Evolutionary conservation across 2,329 filamentous ascomycete species (phyloP).

Genomic region (Fusarium multiceps): DNA sequence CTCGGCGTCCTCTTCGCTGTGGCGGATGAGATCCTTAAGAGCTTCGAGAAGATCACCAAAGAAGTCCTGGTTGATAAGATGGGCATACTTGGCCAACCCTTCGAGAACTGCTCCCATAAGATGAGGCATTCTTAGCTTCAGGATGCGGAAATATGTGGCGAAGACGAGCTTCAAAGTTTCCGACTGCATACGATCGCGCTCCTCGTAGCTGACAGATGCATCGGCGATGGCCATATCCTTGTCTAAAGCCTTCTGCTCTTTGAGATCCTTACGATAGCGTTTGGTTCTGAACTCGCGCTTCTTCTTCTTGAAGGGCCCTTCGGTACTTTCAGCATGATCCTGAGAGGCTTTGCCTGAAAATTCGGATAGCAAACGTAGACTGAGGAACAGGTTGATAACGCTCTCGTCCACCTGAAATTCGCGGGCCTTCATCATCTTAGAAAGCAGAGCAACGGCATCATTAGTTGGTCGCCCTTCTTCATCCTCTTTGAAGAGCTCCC

Average conservation of each 20-base stretch:
- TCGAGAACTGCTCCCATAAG: slow-evolving; percentile 98
- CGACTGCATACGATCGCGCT: slow-evolving; percentile 91
- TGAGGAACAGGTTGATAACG: slow-evolving; percentile 90
- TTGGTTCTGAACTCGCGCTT: slow-evolving; percentile 92
- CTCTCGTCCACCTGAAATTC: slow-evolving; percentile 86
- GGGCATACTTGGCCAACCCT: slow-evolving; percentile 91
- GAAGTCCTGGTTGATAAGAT: slow-evolving; percentile 99
- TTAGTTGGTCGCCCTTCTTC: slow-evolving; percentile 90
- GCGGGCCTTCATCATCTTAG: slow-evolving; percentile 94
- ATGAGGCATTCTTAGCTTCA: slow-evolving; percentile 82
- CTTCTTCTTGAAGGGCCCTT: slow-evolving; percentile 68
- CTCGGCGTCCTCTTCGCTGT: slow-evolving; percentile 70
- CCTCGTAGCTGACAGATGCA: slow-evolving; percentile 89
- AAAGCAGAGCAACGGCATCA: slow-evolving; percentile 84
- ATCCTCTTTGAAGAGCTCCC: slow-evolving; percentile 85
- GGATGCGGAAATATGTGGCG: slow-evolving; percentile 91
- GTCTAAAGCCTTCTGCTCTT: slow-evolving; percentile 87
- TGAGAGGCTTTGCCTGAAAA: slow-evolving; percentile 86
- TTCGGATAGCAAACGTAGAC: slow-evolving; percentile 87
- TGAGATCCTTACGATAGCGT: slow-evolving; percentile 81
- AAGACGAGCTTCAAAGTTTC: slow-evolving; percentile 98
- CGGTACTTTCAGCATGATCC: slow-evolving; percentile 72
- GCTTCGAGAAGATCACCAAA: slow-evolving; percentile 96
- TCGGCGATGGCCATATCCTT: slow-evolving; percentile 96
- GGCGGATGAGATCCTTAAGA: slow-evolving; percentile 88